phyloP scores from a whole-genome alignment of 352 stramenopile genomes.

The Thraustochytrium sp. region DNA sequence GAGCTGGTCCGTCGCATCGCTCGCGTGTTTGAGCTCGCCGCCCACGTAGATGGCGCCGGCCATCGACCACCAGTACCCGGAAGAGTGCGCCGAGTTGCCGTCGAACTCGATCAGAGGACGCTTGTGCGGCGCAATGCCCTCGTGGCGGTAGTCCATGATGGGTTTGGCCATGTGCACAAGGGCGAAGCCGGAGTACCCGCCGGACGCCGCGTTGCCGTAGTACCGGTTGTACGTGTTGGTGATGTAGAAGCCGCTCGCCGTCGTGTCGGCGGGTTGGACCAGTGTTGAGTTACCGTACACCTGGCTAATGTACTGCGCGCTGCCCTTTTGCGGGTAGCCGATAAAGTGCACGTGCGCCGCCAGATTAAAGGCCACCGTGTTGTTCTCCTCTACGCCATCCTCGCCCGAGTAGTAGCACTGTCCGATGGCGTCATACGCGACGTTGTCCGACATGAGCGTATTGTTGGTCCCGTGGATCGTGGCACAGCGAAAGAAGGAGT shows the following conservation, averaged over 20 bases:
- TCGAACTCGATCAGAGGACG: slow-evolving; percentile 38
- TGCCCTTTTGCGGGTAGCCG: not conserved
- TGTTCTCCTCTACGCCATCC: slow-evolving; percentile 56
- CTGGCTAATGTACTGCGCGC: not conserved
- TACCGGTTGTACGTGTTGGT: slow-evolving; percentile 55
- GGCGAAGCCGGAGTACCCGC: slow-evolving; percentile 54
- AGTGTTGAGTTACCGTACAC: slow-evolving; percentile 8
- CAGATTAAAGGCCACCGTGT: slow-evolving; percentile 55
- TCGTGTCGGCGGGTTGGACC: slow-evolving; percentile 52
- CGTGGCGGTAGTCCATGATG: slow-evolving; percentile 37
- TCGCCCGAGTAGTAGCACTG: slow-evolving; percentile 55
- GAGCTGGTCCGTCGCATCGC: not conserved
- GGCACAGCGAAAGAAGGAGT: slow-evolving; percentile 51
- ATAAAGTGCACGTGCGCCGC: slow-evolving; percentile 55
- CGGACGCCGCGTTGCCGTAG: slow-evolving; percentile 55
- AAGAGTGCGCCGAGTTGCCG: slow-evolving; percentile 8
- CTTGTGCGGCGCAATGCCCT: not conserved
- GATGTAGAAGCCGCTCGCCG: slow-evolving; percentile 56
- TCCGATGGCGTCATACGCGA: slow-evolving; percentile 54
- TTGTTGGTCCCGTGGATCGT: slow-evolving; percentile 54
- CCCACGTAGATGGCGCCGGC: slow-evolving; percentile 37
- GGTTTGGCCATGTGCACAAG: slow-evolving; percentile 49
- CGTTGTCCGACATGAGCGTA: slow-evolving; percentile 51
- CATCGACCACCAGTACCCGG: not conserved
- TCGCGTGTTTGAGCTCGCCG: not conserved